Conservation (phyloP, 495 filamentous ascomycete genomes). For the Tetracladium setigerum region DNA sequence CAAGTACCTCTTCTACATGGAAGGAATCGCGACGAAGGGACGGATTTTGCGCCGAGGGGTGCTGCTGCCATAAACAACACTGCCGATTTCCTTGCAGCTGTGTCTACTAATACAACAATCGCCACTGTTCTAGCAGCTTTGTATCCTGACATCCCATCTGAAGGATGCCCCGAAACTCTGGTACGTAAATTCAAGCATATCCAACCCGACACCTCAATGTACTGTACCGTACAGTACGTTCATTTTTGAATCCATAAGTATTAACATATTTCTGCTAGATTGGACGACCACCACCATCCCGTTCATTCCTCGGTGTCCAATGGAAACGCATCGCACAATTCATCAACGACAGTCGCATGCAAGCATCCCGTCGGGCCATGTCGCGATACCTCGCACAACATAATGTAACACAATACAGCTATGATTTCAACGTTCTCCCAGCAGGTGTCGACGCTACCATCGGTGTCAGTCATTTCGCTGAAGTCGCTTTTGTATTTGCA, state of each 20-base stretch:
- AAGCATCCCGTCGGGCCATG: slow-evolving; percentile 29
- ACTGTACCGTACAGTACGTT: too few species aligned
- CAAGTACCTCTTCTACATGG: slow-evolving; percentile 46
- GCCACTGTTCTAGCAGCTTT: slow-evolving; percentile 3
- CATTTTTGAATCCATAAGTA: too few species aligned
- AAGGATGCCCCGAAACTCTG: slow-evolving; percentile 10
- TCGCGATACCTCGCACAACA: slow-evolving; percentile 29
- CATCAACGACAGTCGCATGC: slow-evolving; percentile 29
- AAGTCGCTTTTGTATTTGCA: slow-evolving; percentile 42
- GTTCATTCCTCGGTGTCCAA: slow-evolving; percentile 1
- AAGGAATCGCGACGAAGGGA: slow-evolving; percentile 54
- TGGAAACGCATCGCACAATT: slow-evolving; percentile 27
- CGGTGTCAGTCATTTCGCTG: slow-evolving; percentile 38
- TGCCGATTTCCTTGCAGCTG: slow-evolving; percentile 25
- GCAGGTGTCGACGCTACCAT: slow-evolving; percentile 20
- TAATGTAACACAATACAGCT: slow-evolving; percentile 31
- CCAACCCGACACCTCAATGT: too few species aligned
- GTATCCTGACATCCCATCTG: slow-evolving; percentile 14
- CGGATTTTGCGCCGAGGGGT: slow-evolving; percentile 31
- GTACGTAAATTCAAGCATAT: too few species aligned
- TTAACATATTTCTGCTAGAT: too few species aligned
- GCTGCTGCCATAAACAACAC: slow-evolving; percentile 35
- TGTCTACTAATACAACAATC: background rate
- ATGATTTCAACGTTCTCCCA: slow-evolving; percentile 34
- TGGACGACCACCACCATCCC: slow-evolving; percentile 4